Evolutionary conservation across 2,329 filamentous ascomycete species (phyloP).

Genomic region (Pezicula radicicola): DNA sequence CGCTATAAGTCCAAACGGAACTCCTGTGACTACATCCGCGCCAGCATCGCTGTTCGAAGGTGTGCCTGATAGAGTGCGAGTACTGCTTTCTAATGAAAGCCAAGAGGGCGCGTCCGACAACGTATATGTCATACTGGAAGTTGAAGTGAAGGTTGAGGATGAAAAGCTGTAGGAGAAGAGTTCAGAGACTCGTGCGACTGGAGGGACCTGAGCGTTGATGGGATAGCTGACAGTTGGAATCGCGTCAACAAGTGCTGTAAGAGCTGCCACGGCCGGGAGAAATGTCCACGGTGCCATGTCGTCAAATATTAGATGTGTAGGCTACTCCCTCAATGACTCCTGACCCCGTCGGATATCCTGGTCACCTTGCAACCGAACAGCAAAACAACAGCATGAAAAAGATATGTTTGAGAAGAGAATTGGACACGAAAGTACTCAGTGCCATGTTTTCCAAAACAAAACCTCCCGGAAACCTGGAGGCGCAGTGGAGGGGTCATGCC

Average conservation of each 20-base stretch:
- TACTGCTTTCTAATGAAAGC: slow-evolving; percentile 67
- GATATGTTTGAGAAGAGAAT: slow-evolving; percentile 8
- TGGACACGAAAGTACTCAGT: slow-evolving; percentile 4
- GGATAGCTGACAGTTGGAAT: slow-evolving; percentile 56
- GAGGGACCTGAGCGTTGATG: slow-evolving; percentile 80
- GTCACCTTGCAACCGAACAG: background rate
- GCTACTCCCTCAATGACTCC: background rate
- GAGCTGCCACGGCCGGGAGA: slow-evolving; percentile 11
- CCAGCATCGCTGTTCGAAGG: slow-evolving; percentile 53
- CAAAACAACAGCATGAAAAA: slow-evolving; percentile 7
- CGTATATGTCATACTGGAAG: slow-evolving; percentile 59
- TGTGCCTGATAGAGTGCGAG: slow-evolving; percentile 67
- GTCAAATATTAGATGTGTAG: slow-evolving; percentile 1
- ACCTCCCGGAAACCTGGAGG: slow-evolving; percentile 13
- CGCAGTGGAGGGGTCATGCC: slow-evolving; percentile 16
- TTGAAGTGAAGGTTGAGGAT: slow-evolving; percentile 67
- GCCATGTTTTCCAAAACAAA: slow-evolving; percentile 13
- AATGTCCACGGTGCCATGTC: slow-evolving; percentile 19
- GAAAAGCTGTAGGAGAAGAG: slow-evolving; percentile 72
- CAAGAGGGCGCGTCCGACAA: slow-evolving; percentile 66
- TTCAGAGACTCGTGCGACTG: slow-evolving; percentile 67
- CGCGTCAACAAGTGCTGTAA: slow-evolving; percentile 23
- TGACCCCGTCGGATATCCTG: background rate
- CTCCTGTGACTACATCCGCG: slow-evolving; percentile 47
- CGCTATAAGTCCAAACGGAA: slow-evolving; percentile 62